Evolutionary conservation across 495 filamentous ascomycete genomes (phyloP).

Genomic region (Neurospora sp.): DNA sequence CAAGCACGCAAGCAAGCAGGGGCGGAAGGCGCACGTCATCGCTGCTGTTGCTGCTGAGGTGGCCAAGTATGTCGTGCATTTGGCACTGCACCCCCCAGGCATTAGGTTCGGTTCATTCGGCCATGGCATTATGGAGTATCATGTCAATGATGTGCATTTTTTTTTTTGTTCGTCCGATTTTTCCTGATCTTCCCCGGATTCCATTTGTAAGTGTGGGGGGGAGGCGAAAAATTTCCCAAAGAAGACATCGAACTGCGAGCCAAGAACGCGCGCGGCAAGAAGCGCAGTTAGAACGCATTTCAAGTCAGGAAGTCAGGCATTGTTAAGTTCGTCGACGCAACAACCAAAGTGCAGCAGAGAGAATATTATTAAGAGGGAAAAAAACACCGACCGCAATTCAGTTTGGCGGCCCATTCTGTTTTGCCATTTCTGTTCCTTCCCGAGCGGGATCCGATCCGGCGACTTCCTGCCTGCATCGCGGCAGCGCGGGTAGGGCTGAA

Average conservation of each 20-base stretch:
- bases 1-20: background rate
- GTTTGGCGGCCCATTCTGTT: too few species aligned
- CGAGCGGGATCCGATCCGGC: background rate
- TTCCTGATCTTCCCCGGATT: background rate
- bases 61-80: background rate
- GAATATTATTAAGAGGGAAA: too few species aligned
- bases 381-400: too few species aligned
- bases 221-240: background rate
- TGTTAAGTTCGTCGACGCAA: too few species aligned
- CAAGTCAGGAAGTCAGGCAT: background rate
- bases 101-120: background rate
- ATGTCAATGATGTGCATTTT: too few species aligned
- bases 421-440: background rate
- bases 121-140: too few species aligned
- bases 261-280: background rate
- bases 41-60: background rate
- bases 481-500: background rate
- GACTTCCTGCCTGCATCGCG: background rate
- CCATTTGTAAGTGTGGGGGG: background rate
- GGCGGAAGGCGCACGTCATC: background rate
- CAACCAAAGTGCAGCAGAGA: too few species aligned
- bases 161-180: background rate
- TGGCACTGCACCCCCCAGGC: background rate
- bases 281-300: background rate
- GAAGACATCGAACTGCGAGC: background rate